Evolutionary conservation across 371 early-diverging fungal species (phyloP).

Genomic region (Mortierella sp.): DNA sequence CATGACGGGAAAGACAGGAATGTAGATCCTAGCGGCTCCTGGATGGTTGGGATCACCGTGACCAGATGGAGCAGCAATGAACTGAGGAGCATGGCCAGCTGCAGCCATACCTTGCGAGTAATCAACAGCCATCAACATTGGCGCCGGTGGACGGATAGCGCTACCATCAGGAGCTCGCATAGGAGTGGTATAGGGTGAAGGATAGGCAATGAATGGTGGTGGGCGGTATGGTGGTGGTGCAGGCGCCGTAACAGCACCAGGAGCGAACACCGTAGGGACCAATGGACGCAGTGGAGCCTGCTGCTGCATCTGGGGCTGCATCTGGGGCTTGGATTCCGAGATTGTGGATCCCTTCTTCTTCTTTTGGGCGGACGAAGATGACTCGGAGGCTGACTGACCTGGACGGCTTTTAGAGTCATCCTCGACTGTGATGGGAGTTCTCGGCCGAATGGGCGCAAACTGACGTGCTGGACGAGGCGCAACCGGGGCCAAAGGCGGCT

Average conservation of each 20-base stretch:
- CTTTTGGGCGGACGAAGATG: constrained; percentile 17
- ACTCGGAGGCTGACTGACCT: constrained; percentile 28
- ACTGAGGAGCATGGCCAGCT: constrained; percentile 28
- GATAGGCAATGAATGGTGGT: constrained; percentile 45
- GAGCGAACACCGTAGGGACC: constrained; percentile 21
- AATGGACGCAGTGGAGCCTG: constrained; percentile 19
- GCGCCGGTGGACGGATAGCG: constrained; percentile 14
- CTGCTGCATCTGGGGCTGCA: constrained; percentile 3
- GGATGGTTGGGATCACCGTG: constrained; percentile 7
- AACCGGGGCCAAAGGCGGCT: constrained; percentile 1
- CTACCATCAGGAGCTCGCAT: constrained; percentile 12
- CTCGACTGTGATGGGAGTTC: constrained; percentile 34
- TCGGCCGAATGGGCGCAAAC: constrained; percentile 50
- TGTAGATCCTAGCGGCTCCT: constrained; percentile 30
- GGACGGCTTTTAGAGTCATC: constrained; percentile 38
- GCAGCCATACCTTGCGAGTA: constrained; percentile 28
- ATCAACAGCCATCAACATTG: constrained; percentile 50
- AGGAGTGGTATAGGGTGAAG: constrained; percentile 25
- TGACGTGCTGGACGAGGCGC: constrained; percentile 29
- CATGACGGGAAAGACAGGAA: constrained; percentile 51
- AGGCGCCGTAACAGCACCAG: constrained; percentile 14
- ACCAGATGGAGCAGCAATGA: constrained; percentile 22
- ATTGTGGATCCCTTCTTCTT: constrained; percentile 28
- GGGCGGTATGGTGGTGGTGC: constrained; percentile 48
- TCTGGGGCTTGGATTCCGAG: constrained; percentile 9